A percentile compares a stretch with the other conserved stretches of the same genome.
Conservation (phyloP, 2,329 filamentous ascomycete species). For the Trichoderma atrobrunneum region DNA sequence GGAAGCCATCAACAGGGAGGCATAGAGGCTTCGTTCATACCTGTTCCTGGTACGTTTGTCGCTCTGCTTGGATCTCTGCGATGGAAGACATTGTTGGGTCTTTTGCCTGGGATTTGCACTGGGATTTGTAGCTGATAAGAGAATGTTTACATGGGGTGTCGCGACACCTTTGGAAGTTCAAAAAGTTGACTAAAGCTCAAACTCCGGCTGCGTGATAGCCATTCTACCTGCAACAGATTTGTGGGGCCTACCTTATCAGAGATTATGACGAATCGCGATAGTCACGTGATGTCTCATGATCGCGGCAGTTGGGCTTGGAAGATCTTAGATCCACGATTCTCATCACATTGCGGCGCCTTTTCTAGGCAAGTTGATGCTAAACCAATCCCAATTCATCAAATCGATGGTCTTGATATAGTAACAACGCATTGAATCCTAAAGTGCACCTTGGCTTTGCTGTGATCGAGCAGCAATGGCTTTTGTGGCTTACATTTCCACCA, state of each 20-base stretch:
- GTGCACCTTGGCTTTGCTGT: not conserved
- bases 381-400: not conserved
- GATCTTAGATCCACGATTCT: not conserved
- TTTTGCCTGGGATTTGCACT: not conserved
- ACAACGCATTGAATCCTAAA: not conserved
- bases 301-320: not conserved
- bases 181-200: not conserved
- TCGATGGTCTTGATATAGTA: too few relatives aligned
- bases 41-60: conserved; percentile 56
- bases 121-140: not conserved
- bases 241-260: not conserved
- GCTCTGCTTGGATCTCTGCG: conserved; percentile 50
- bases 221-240: not conserved
- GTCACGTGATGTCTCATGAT: conserved; percentile 1
- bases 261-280: not conserved
- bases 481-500: not conserved
- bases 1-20: not conserved
- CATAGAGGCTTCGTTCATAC: conserved; percentile 34
- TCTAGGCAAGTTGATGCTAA: not conserved
- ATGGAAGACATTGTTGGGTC: conserved; percentile 31
- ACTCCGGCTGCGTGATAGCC: not conserved
- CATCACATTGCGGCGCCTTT: not conserved
- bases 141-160: not conserved
- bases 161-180: not conserved
- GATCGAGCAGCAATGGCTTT: not conserved